phyloP scores from a whole-genome alignment of 768 basidiomycete species.

The Daedaleopsis nitida region DNA sequence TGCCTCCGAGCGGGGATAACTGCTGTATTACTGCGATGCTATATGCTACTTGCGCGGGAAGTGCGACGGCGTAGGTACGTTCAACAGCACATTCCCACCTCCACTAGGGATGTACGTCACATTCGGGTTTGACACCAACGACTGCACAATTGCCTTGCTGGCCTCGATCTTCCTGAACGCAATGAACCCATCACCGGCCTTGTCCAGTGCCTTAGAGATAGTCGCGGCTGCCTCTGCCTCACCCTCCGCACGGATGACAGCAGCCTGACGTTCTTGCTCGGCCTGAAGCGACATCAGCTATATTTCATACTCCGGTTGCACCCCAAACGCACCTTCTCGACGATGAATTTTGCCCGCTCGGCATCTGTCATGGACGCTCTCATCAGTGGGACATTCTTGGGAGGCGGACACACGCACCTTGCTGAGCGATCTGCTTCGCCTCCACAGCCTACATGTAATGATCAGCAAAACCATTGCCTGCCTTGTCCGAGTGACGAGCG shows the following conservation, averaged over 20 bases:
- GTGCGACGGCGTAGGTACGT: slow-evolving; percentile 65
- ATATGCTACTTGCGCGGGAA: slow-evolving; percentile 25
- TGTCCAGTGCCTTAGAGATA: slow-evolving; percentile 87
- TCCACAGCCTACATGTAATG: slow-evolving; percentile 77
- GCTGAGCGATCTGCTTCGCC: slow-evolving; percentile 99
- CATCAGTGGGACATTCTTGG: background rate
- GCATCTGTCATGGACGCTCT: slow-evolving; percentile 61
- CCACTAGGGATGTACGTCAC: slow-evolving; percentile 89
- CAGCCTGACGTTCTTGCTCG: slow-evolving; percentile 98
- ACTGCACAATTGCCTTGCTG: slow-evolving; percentile 93
- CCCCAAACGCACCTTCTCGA: slow-evolving; percentile 80
- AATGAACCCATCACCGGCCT: slow-evolving; percentile 95
- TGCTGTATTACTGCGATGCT: background rate
- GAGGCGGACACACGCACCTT: slow-evolving; percentile 56
- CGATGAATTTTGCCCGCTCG: slow-evolving; percentile 98
- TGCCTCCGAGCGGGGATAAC: slow-evolving; percentile 6
- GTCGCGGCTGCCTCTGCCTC: slow-evolving; percentile 97
- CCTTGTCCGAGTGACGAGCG: slow-evolving; percentile 13
- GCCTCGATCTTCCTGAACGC: slow-evolving; percentile 96
- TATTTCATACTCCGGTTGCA: slow-evolving; percentile 1
- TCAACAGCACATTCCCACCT: slow-evolving; percentile 79
- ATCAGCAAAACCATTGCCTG: background rate
- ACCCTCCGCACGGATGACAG: slow-evolving; percentile 96
- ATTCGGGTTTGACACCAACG: slow-evolving; percentile 75
- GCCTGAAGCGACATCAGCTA: slow-evolving; percentile 53